These are phyloP conservation scores for Gentiana macrophylla DNA, from an alignment of 257 asterid genomes.

Conservation along the genomic window DNA sequence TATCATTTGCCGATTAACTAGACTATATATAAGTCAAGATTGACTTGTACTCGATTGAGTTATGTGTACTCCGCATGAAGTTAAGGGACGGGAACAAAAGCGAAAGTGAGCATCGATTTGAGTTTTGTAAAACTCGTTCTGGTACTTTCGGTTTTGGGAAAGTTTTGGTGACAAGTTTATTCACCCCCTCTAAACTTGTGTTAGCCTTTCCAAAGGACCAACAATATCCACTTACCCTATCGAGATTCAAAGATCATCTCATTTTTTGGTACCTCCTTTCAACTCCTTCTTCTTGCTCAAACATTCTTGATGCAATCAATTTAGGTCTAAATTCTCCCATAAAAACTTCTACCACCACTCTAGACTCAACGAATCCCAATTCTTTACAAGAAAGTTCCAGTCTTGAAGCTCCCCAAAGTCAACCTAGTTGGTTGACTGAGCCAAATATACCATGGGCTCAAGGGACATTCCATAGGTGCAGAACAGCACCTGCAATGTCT, in stretches of 20 bases:
- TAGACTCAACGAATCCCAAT: slow-evolving; percentile 8
- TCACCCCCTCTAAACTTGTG: too few species aligned
- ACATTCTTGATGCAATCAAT: slow-evolving; percentile 37
- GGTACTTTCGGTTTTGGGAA: too few species aligned
- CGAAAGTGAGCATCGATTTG: too few species aligned
- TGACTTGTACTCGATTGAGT: too few species aligned
- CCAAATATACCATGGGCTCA: slow-evolving; percentile 40
- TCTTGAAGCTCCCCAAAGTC: slow-evolving; percentile 29
- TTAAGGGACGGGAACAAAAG: too few species aligned
- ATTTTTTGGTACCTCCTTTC: slow-evolving; percentile 51
- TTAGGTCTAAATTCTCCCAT: slow-evolving; percentile 23
- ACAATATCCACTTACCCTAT: slow-evolving; percentile 42
- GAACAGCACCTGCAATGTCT: slow-evolving; percentile 87
- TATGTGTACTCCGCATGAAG: too few species aligned
- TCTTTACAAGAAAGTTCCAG: slow-evolving; percentile 5
- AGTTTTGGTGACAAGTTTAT: too few species aligned
- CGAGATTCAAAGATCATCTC: slow-evolving; percentile 63
- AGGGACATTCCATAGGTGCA: slow-evolving; percentile 66
- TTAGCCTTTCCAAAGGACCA: too few species aligned
- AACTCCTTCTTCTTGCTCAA: slow-evolving; percentile 30
- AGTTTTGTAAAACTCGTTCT: too few species aligned
- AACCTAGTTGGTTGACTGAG: slow-evolving; percentile 49
- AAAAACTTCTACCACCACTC: not conserved
- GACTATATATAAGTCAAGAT: too few species aligned
- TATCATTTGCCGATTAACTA: too few species aligned